Evolutionary conservation across 1,284 basidiomycete genomes (phyloP), one percentile per base, ranked within the genome.

Genomic region (Puccinia novopanici): DNA sequence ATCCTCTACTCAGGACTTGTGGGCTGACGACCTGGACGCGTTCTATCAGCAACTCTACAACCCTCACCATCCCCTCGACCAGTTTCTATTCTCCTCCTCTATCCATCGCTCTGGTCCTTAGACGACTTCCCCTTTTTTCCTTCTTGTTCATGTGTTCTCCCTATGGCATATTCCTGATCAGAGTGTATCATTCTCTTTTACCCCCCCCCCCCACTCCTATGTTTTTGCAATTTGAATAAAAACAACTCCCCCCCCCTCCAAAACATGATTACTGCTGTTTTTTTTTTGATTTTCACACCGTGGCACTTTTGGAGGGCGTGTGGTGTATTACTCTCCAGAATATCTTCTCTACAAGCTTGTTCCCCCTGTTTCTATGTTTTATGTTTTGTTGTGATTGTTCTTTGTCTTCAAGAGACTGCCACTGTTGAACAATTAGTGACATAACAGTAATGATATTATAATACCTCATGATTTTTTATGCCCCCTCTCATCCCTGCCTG

Each of bases 41-140:
- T 30, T 63, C 22, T 63, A 63, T 40, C 59, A 63, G 22, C 34
- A 63, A 24, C 59, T 63, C 27, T 59, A 59, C 40, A 63, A 63
- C 34, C 59, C 59, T 19, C 17, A 63, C 22, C 59, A 63, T 40
- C 59, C 59, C 15, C 59, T 63, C 6, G 59, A 63, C 13, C 59
- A 63, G 59, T 63, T 63, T 24, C 59, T 63, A 15, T 59, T 59
- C 57, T 63, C 30, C 34, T 63, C 59, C 22, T 40, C 59, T 2
- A 63, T 63, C 17, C 59, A 63, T 17, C 59, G 59, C 34, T 37
- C 59, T 6, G 34, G 34, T 40, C 17, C 34, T 63, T 63, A 40
- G 34, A 40, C 59, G 15, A 13, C 22, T 54, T 59, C 27, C 17
- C 12, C 15, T 27, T 59, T 34, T 45, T 45, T 6, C 45, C 15